phyloP scores from a whole-genome alignment of 192 early-diverging fungal species.

The Coemansia sp. region DNA sequence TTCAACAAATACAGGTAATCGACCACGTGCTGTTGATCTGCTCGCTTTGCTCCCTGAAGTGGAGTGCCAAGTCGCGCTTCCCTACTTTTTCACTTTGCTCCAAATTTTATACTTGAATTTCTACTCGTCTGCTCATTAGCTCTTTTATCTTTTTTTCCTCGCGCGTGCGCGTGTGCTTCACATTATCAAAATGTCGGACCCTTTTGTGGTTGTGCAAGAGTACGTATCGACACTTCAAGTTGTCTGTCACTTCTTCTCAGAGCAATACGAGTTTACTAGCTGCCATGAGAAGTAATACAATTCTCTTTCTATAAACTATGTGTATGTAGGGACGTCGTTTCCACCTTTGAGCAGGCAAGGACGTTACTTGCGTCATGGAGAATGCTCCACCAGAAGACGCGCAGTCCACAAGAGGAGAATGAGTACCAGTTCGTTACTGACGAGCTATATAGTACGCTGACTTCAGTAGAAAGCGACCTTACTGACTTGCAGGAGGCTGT shows the following conservation, averaged over 20 bases:
- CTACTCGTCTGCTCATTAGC: not conserved
- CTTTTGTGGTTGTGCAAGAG: conserved; percentile 52
- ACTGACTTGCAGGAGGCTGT: conserved; percentile 47
- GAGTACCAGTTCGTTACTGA: conserved; percentile 53
- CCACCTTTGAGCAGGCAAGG: conserved; percentile 46
- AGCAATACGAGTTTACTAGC: not conserved
- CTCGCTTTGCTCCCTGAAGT: no score
- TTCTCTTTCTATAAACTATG: not conserved
- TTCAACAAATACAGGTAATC: not conserved
- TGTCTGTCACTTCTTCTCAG: not conserved
- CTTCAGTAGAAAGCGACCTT: conserved; percentile 37
- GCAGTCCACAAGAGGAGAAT: conserved; percentile 53
- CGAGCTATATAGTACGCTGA: conserved; percentile 48
- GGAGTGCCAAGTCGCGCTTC: not conserved
- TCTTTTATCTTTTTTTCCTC: not conserved
- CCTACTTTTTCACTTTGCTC: not conserved
- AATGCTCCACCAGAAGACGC: conserved; percentile 29
- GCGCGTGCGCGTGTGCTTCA: not conserved
- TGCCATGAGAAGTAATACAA: not conserved
- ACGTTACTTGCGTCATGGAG: conserved; percentile 49
- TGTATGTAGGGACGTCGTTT: conserved; percentile 35
- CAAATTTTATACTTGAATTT: not conserved
- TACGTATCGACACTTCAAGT: conserved; percentile 8
- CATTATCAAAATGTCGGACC: conserved; percentile 31
- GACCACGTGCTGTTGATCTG: not conserved